Conservation (phyloP, 139 green algal genomes). For the Chlorella sp. region DNA sequence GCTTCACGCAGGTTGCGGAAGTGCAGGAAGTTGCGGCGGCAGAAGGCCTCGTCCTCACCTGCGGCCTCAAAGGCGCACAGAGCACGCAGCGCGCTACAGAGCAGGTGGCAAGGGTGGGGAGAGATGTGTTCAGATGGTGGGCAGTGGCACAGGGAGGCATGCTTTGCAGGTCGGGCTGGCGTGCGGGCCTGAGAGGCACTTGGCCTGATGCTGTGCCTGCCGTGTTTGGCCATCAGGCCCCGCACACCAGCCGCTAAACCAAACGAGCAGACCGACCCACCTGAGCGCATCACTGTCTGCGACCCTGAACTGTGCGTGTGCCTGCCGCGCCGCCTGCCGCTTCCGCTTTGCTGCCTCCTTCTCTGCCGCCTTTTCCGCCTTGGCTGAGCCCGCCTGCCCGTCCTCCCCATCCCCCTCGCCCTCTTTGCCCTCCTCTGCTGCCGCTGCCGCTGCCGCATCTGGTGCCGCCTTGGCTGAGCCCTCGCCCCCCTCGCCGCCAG, state of each 20-base stretch:
- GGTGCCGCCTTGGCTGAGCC: no score
- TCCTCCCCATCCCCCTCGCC: slow-evolving; percentile 37
- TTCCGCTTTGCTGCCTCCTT: slow-evolving; percentile 27
- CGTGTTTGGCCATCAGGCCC: no score
- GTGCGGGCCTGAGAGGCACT: no score
- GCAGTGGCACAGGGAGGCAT: no score
- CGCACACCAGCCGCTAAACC: no score
- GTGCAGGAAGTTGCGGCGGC: slow-evolving; percentile 76
- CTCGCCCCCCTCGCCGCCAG: background rate
- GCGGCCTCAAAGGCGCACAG: slow-evolving; percentile 82
- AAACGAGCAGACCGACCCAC: background rate
- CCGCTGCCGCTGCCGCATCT: no score
- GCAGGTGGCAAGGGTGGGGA: background rate
- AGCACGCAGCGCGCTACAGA: slow-evolving; percentile 63
- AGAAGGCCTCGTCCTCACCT: slow-evolving; percentile 58
- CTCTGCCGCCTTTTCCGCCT: slow-evolving; percentile 20
- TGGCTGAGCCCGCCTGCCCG: background rate
- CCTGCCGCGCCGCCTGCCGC: slow-evolving; percentile 44
- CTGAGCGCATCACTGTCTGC: slow-evolving; percentile 83
- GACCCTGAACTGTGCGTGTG: slow-evolving; percentile 73
- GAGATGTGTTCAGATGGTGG: no score
- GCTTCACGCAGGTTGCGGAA: slow-evolving; percentile 78
- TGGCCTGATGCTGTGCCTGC: no score
- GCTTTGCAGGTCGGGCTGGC: no score
- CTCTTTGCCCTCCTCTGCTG: background rate